A percentile compares a stretch with the other conserved stretches of the same genome.
Evolutionary conservation across 1,139 yeast genomes (phyloP).

Genomic region (Blastobotrys serpentis): DNA sequence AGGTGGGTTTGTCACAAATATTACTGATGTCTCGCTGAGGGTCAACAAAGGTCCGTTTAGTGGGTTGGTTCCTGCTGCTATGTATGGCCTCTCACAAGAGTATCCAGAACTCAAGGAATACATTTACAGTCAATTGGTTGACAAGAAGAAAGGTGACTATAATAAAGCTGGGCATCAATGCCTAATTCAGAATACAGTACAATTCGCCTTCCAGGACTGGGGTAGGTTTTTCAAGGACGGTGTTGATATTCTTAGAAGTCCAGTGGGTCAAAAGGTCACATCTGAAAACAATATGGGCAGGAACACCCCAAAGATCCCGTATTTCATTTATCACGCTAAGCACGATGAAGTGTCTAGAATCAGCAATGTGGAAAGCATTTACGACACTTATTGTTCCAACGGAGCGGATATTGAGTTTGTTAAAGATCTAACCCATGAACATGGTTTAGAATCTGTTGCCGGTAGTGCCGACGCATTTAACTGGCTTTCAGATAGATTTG

Average conservation of each 20-base stretch:
- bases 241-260: conserved; percentile 17
- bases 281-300: too few relatives aligned
- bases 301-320: conserved; percentile 24
- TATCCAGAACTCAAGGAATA: conserved; percentile 28
- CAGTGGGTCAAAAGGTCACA: conserved; percentile 18
- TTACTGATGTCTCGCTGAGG: conserved; percentile 18
- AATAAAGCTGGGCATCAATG: conserved; percentile 21
- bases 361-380: conserved; percentile 25
- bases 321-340: conserved; percentile 34
- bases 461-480: conserved; percentile 10
- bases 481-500: conserved; percentile 13
- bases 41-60: conserved; percentile 20
- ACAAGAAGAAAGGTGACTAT: conserved; percentile 20
- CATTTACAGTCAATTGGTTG: conserved; percentile 19
- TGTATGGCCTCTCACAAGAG: conserved; percentile 33
- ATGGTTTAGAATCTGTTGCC: conserved; percentile 11
- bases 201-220: conserved; percentile 23
- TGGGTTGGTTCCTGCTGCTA: conserved; percentile 33
- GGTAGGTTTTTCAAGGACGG: conserved; percentile 27
- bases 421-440: conserved; percentile 20
- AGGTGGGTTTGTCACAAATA: conserved; percentile 30
- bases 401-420: conserved; percentile 31
- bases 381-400: conserved; percentile 29
- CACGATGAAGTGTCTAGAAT: conserved; percentile 31
- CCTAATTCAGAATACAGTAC: conserved; percentile 20